Evolutionary conservation across 352 stramenopile species (phyloP).

Genomic region (Heterotrichella gracilis): DNA sequence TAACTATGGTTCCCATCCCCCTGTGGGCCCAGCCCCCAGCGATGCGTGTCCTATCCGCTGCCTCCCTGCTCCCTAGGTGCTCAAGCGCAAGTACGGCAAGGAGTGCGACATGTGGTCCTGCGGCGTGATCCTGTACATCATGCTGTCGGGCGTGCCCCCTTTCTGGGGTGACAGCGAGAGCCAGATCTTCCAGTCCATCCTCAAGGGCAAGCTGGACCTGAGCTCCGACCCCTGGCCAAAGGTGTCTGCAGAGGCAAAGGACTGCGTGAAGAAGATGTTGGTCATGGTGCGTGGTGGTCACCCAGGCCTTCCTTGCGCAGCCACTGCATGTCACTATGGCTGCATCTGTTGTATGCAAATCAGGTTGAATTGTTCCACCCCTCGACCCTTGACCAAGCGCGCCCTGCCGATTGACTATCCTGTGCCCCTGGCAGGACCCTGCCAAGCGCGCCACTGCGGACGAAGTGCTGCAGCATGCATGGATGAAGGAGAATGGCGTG

Average conservation of each 20-base stretch:
- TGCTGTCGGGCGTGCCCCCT: slow-evolving; percentile 80
- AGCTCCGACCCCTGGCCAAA: slow-evolving; percentile 21
- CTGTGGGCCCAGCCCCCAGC: too few species aligned
- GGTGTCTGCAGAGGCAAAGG: slow-evolving; percentile 25
- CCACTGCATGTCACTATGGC: too few species aligned
- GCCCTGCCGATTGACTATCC: too few species aligned
- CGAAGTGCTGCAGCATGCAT: slow-evolving; percentile 35
- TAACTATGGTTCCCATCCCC: too few species aligned
- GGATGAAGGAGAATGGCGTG: too few species aligned
- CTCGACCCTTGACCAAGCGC: too few species aligned
- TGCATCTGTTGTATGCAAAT: too few species aligned
- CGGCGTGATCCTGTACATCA: slow-evolving; percentile 50
- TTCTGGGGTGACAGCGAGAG: slow-evolving; percentile 58
- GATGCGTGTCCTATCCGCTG: too few species aligned
- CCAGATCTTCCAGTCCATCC: slow-evolving; percentile 30
- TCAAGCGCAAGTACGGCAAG: slow-evolving; percentile 74
- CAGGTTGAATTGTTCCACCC: too few species aligned
- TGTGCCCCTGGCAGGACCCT: slow-evolving; percentile 31
- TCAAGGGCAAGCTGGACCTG: slow-evolving; percentile 21
- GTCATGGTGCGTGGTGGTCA: too few species aligned
- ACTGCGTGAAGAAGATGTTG: slow-evolving; percentile 33
- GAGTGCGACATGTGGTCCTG: slow-evolving; percentile 71
- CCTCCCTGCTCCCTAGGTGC: slow-evolving; percentile 86
- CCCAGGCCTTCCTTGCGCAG: too few species aligned
- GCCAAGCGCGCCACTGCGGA: slow-evolving; percentile 29